Evolutionary conservation across 148 eudicot genomes (phyloP).

Genomic region (Persicaria maculosa): DNA sequence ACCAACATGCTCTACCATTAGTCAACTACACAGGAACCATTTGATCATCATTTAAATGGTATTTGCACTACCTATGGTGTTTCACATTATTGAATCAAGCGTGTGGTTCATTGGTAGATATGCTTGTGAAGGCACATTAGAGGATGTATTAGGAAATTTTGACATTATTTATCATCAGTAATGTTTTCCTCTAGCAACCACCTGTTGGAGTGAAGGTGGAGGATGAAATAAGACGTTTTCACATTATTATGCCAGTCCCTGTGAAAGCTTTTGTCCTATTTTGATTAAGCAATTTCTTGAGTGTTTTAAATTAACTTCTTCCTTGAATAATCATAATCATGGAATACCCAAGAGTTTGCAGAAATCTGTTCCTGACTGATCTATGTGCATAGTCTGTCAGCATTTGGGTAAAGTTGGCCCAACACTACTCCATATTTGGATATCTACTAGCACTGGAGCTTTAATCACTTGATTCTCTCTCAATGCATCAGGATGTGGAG

Average conservation of each 20-base stretch:
- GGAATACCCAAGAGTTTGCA: neutral
- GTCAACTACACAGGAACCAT: too few relatives aligned
- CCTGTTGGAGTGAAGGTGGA: neutral
- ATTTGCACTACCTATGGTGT: too few relatives aligned
- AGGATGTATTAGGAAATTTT: too few relatives aligned
- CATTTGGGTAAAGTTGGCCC: neutral
- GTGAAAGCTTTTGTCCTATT: neutral
- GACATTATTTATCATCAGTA: too few relatives aligned
- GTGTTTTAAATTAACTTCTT: neutral
- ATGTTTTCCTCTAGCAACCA: too few relatives aligned
- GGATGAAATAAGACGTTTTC: neutral
- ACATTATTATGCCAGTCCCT: neutral
- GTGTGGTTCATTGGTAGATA: too few relatives aligned
- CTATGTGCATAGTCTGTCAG: neutral
- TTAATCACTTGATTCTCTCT: neutral
- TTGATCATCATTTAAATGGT: too few relatives aligned
- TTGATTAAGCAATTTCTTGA: neutral
- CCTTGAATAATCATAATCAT: neutral
- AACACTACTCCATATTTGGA: neutral
- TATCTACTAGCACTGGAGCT: neutral
- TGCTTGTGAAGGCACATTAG: too few relatives aligned
- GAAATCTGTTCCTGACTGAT: neutral
- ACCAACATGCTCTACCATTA: too few relatives aligned
- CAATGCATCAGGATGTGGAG: constrained; percentile 3
- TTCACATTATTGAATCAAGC: too few relatives aligned